Evolutionary conservation across 106 monocot genomes (phyloP).

Genomic region (Acorus calamus): DNA sequence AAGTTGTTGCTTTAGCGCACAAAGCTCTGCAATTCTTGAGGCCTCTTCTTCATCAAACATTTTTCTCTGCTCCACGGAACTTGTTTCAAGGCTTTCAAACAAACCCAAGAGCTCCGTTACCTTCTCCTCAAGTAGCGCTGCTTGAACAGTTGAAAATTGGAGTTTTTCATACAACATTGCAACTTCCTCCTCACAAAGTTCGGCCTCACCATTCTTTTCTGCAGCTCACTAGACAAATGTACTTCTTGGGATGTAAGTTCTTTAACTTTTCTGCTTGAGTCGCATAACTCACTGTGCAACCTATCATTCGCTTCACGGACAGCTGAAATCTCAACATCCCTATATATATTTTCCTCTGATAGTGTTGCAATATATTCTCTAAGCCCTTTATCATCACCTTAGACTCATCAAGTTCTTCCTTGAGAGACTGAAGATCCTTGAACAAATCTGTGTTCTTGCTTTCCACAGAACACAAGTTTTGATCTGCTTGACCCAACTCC

Average conservation of each 20-base stretch:
- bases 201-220: constrained; percentile 16
- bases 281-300: constrained; percentile 8
- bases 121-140: constrained; percentile 47
- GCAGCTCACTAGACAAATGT: constrained; percentile 9
- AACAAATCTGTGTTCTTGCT: constrained; percentile 10
- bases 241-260: constrained; percentile 19
- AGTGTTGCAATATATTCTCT: constrained; percentile 16
- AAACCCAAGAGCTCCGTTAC: constrained; percentile 34
- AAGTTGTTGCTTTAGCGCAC: constrained; percentile 33
- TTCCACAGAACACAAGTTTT: constrained; percentile 10
- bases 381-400: constrained; percentile 17
- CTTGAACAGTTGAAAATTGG: constrained; percentile 34
- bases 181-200: constrained; percentile 38
- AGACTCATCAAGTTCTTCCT: constrained; percentile 17
- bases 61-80: constrained; percentile 30
- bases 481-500: constrained; percentile 20
- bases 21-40: constrained; percentile 16
- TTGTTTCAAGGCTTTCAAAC: constrained; percentile 45
- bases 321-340: constrained; percentile 22
- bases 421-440: constrained; percentile 15
- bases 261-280: constrained; percentile 18
- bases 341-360: constrained; percentile 12
- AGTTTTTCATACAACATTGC: constrained; percentile 21
- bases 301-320: constrained; percentile 19
- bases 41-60: constrained; percentile 33